phyloP scores from a whole-genome alignment of 331 rosid species.

The Malus hybrid region DNA sequence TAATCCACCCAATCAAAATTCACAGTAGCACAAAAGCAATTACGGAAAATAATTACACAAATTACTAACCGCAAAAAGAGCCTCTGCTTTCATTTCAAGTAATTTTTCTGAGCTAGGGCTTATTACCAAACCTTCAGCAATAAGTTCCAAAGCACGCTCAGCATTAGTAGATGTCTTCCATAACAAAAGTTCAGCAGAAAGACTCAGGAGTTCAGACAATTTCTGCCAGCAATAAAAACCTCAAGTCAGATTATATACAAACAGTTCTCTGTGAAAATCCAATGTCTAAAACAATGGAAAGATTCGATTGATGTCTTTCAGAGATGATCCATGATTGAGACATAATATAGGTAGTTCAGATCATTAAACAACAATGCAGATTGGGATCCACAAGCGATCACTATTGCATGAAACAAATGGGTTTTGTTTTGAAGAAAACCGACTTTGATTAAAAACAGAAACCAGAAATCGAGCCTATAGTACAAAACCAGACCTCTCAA shows the following conservation, averaged over 20 bases:
- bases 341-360: neutral
- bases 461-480: too few relatives aligned
- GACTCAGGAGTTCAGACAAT: slow-evolving; percentile 51
- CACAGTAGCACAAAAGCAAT: slow-evolving; percentile 3
- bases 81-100: slow-evolving; percentile 88
- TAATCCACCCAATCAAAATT: slow-evolving; percentile 11
- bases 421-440: neutral
- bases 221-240: slow-evolving; percentile 50
- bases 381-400: neutral
- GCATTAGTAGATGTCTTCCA: slow-evolving; percentile 45
- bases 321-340: neutral
- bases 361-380: neutral
- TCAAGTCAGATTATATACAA: slow-evolving; percentile 18
- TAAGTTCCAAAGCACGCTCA: slow-evolving; percentile 54
- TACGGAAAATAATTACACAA: neutral
- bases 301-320: neutral
- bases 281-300: too few relatives aligned
- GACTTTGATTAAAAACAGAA: too few relatives aligned
- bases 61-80: slow-evolving; percentile 60
- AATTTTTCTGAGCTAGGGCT: slow-evolving; percentile 70
- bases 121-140: slow-evolving; percentile 60
- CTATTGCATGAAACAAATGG: neutral
- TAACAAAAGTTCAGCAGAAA: slow-evolving; percentile 51
- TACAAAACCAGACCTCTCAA: too few relatives aligned
- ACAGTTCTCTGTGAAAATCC: neutral